Conservation (phyloP, 495 filamentous ascomycete genomes). For the Xylaria grammica region DNA sequence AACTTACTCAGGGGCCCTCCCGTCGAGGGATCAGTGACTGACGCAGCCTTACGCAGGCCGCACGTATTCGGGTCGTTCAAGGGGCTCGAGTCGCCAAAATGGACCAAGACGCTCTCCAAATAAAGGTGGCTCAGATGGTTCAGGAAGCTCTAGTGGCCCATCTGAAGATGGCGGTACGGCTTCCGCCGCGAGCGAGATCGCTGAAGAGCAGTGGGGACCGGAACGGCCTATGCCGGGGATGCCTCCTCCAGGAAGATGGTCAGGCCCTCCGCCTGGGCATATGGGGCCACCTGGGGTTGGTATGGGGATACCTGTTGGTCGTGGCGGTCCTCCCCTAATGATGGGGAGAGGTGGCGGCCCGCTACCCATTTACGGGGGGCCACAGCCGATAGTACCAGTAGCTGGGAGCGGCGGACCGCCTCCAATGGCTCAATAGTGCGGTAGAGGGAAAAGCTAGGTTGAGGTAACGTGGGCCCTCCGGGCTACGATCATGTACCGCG, state of each 20-base stretch:
- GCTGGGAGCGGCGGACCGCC: constrained; percentile 2
- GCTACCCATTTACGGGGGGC: constrained; percentile 13
- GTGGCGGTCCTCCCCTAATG: constrained; percentile 15
- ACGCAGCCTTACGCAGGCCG: neutral
- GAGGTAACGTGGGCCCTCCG: neutral
- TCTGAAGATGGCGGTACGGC: neutral
- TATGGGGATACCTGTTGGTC: constrained; percentile 20
- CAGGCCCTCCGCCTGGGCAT: neutral
- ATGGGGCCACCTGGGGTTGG: constrained; percentile 12
- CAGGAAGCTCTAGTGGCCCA: neutral
- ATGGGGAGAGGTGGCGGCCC: constrained; percentile 25
- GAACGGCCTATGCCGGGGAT: constrained; percentile 17
- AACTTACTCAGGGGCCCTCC: neutral
- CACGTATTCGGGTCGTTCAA: constrained; percentile 1
- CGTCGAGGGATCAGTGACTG: neutral
- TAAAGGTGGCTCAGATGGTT: neutral
- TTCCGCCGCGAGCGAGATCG: constrained; percentile 9
- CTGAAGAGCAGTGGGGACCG: constrained; percentile 6
- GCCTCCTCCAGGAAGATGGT: constrained; percentile 13
- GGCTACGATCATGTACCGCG: neutral
- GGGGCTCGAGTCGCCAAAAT: neutral
- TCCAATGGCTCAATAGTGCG: neutral
- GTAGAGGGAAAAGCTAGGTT: neutral
- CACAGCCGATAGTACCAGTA: neutral
- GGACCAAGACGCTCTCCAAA: neutral